Evolutionary conservation across 1,284 basidiomycete genomes (phyloP).

Genomic region (Ustilago esculenta): DNA sequence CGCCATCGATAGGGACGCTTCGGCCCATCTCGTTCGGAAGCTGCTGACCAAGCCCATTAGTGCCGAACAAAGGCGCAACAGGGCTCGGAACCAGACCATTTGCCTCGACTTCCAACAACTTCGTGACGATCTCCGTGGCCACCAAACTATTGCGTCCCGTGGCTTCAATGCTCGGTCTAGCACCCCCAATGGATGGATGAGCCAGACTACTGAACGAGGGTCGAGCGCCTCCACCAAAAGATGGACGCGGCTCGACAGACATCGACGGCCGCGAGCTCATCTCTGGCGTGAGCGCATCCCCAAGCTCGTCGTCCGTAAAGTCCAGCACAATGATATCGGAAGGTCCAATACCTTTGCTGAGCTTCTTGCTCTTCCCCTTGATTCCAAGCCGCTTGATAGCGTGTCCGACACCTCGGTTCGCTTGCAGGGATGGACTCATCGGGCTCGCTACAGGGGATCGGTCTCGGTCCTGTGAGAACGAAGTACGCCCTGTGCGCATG

Average conservation of each 20-base stretch:
- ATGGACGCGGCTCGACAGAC: slow-evolving; percentile 23
- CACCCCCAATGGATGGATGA: slow-evolving; percentile 12
- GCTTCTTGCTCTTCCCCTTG: slow-evolving; percentile 20
- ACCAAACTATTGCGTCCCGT: slow-evolving; percentile 11
- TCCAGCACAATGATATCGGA: slow-evolving; percentile 16
- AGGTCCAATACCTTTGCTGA: slow-evolving; percentile 35
- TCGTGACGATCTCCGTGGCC: slow-evolving; percentile 15
- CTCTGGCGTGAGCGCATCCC: neutral
- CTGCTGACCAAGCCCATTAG: neutral
- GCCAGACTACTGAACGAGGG: slow-evolving; percentile 20
- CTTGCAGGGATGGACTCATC: slow-evolving; percentile 28
- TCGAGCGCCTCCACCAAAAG: slow-evolving; percentile 22
- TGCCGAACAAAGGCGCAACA: slow-evolving; percentile 18
- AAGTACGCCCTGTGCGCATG: slow-evolving; percentile 18
- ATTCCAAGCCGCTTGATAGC: slow-evolving; percentile 25
- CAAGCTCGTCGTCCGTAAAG: slow-evolving; percentile 6
- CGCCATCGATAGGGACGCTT: neutral
- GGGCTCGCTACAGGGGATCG: slow-evolving; percentile 40
- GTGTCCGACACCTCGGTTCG: slow-evolving; percentile 13
- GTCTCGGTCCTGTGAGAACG: slow-evolving; percentile 44
- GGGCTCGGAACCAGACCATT: slow-evolving; percentile 23
- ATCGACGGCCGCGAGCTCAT: slow-evolving; percentile 17
- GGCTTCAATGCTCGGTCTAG: slow-evolving; percentile 22
- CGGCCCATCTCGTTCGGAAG: slow-evolving; percentile 8
- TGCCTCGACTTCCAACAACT: slow-evolving; percentile 18